Conservation (phyloP, 768 basidiomycete genomes). For the Gautieria morchelliformis region DNA sequence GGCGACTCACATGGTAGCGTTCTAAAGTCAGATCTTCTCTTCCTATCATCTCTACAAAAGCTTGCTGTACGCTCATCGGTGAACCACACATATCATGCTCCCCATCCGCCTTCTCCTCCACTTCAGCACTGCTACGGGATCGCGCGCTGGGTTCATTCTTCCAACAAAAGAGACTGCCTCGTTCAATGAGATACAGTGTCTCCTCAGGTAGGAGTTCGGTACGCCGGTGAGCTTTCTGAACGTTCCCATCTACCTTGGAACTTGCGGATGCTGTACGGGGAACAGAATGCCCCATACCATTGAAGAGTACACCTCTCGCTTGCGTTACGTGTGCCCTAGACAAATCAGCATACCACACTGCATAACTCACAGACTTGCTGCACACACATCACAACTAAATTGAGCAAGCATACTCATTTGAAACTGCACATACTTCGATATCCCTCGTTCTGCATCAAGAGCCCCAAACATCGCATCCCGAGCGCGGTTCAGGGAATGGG, state of each 20-base stretch:
- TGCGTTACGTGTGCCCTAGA: slow-evolving; percentile 57
- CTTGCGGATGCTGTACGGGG: slow-evolving; percentile 31
- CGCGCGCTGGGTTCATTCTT: slow-evolving; percentile 32
- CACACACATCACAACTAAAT: not conserved
- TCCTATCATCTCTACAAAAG: slow-evolving; percentile 78
- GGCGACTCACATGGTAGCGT: slow-evolving; percentile 64
- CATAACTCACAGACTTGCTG: slow-evolving; percentile 76
- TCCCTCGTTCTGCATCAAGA: slow-evolving; percentile 60
- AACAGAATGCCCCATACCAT: slow-evolving; percentile 71
- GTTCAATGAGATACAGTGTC: slow-evolving; percentile 84
- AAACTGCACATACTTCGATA: slow-evolving; percentile 50
- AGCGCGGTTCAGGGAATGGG: slow-evolving; percentile 70
- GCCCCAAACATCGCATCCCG: slow-evolving; percentile 84
- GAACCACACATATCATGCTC: slow-evolving; percentile 41
- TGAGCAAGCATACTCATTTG: not conserved
- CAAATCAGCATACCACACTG: slow-evolving; percentile 64
- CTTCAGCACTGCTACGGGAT: not conserved
- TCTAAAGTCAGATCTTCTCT: slow-evolving; percentile 70
- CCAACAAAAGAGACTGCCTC: slow-evolving; percentile 83
- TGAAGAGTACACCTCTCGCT: slow-evolving; percentile 77
- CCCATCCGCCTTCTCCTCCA: slow-evolving; percentile 16
- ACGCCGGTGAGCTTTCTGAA: slow-evolving; percentile 37
- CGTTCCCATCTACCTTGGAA: slow-evolving; percentile 16
- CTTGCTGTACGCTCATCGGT: slow-evolving; percentile 90
- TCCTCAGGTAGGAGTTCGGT: slow-evolving; percentile 92